Percentiles rank a stretch among this genome's conserved stretches.
phyloP scores from a whole-genome alignment of 2,329 filamentous ascomycete species.

The Monilinia vaccinii-corymbosi region DNA sequence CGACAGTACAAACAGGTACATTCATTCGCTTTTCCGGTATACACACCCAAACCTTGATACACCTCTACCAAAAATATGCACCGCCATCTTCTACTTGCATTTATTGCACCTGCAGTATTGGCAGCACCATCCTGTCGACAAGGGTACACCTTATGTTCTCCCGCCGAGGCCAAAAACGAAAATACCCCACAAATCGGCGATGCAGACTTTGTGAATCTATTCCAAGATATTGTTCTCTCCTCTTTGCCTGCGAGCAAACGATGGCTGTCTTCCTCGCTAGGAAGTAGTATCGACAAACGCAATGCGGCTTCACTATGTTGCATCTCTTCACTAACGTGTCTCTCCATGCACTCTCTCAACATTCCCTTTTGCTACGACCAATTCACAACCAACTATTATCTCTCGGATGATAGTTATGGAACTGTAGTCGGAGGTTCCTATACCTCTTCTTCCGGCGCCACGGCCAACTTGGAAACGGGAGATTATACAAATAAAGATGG shows the following conservation, averaged over 20 bases:
- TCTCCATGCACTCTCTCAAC: constrained; percentile 26
- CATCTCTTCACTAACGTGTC: constrained; percentile 19
- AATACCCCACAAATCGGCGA: constrained; percentile 25
- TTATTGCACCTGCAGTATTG: constrained; percentile 6
- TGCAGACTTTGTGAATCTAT: constrained; percentile 26
- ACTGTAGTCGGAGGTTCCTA: constrained; percentile 37
- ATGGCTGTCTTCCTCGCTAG: not conserved
- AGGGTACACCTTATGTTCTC: constrained; percentile 28
- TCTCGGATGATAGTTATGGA: constrained; percentile 38
- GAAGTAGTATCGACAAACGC: not conserved
- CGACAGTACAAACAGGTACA: not conserved
- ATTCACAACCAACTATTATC: constrained; percentile 42
- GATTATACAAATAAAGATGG: constrained; percentile 34
- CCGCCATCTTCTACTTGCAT: not conserved
- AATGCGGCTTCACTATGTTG: constrained; percentile 23
- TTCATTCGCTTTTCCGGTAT: not conserved
- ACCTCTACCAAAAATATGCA: not conserved
- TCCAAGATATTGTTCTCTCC: constrained; percentile 28
- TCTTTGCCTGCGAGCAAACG: constrained; percentile 22
- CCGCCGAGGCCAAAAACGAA: constrained; percentile 23
- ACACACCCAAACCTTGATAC: not conserved
- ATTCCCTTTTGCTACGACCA: constrained; percentile 43
- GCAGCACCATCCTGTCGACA: constrained; percentile 16
- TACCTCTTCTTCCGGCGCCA: constrained; percentile 30
- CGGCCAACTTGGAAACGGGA: constrained; percentile 37